Percentiles rank a stretch among this genome's conserved stretches.
Evolutionary conservation across 2,329 filamentous ascomycete genomes (phyloP).

Genomic region (Fonsecaea erecta): DNA sequence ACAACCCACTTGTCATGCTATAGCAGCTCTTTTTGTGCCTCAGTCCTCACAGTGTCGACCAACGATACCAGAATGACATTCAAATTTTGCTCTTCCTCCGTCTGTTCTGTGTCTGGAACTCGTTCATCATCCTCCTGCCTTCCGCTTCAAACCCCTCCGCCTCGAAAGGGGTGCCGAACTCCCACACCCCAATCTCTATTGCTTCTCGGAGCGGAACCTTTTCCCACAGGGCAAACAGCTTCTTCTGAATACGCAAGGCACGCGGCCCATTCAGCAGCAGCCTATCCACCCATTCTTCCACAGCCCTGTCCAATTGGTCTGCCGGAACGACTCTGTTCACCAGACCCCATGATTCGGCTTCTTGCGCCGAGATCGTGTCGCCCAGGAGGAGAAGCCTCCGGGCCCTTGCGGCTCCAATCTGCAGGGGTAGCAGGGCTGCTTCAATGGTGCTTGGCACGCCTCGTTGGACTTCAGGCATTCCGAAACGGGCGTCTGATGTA

Average conservation of each 20-base stretch:
- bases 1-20: no score
- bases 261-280: slow-evolving; percentile 42
- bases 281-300: slow-evolving; percentile 41
- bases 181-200: slow-evolving; percentile 37
- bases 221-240: slow-evolving; percentile 34
- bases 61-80: background rate
- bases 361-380: slow-evolving; percentile 42
- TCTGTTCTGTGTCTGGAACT: slow-evolving; percentile 3
- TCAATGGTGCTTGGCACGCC: slow-evolving; percentile 49
- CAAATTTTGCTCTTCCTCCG: slow-evolving; percentile 11
- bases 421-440: slow-evolving; percentile 44
- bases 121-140: slow-evolving; percentile 21
- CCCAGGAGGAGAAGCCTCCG: slow-evolving; percentile 45
- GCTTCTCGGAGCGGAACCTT: slow-evolving; percentile 28
- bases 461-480: slow-evolving; percentile 48
- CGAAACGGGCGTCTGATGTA: slow-evolving; percentile 42
- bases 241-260: slow-evolving; percentile 45
- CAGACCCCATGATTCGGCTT: slow-evolving; percentile 45
- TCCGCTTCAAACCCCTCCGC: slow-evolving; percentile 13
- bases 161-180: slow-evolving; percentile 35
- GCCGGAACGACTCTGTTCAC: slow-evolving; percentile 44
- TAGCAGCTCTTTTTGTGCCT: background rate
- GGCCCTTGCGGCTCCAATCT: slow-evolving; percentile 47
- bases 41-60: background rate
- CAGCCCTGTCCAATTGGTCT: slow-evolving; percentile 40